Conservation (phyloP, 768 basidiomycete genomes). For the Russula lepida region DNA sequence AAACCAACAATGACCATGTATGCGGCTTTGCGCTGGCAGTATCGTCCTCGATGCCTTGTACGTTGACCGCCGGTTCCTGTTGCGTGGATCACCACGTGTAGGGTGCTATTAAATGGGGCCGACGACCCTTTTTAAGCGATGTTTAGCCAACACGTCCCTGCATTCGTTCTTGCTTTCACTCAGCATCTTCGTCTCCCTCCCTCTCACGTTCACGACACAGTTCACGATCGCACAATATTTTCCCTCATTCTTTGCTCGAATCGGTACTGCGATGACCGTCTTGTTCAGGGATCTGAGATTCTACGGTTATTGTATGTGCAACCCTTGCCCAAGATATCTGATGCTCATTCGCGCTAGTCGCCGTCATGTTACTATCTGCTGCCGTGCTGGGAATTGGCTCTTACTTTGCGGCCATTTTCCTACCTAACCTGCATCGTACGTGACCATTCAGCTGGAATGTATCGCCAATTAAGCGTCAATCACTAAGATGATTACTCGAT, state of each 20-base stretch:
- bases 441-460: not conserved
- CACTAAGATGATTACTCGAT: conserved; percentile 20
- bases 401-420: conserved; percentile 14
- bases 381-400: not conserved
- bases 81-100: not conserved
- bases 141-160: conserved; percentile 6
- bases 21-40: not conserved
- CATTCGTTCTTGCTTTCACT: not conserved
- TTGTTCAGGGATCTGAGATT: conserved; percentile 13
- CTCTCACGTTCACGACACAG: not conserved
- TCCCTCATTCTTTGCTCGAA: not conserved
- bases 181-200: not conserved
- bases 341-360: not conserved
- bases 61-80: not conserved
- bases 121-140: not conserved
- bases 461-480: not conserved
- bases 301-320: conserved; percentile 8
- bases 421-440: conserved; percentile 15
- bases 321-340: not conserved
- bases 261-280: conserved; percentile 11
- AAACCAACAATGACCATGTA: too few relatives aligned
- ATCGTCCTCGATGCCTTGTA: not conserved
- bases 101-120: not conserved
- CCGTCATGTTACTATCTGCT: conserved; percentile 5
- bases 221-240: conserved; percentile 1